Base-by-base conservation (phyloP, 305 asterid species). In the Rubia occidens region DNA sequence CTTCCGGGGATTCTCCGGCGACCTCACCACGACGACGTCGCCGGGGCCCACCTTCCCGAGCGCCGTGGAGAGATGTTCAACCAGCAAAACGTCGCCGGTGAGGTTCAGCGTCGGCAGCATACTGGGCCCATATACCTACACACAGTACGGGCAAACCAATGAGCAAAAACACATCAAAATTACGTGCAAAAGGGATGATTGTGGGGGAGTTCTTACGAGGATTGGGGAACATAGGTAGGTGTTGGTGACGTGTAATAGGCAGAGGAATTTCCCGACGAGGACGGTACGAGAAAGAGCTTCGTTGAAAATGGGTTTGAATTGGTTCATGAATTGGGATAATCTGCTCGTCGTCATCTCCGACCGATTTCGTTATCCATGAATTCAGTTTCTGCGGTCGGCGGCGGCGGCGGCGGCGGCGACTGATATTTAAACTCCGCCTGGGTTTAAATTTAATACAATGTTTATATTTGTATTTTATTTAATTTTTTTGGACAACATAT, bases 61-160 rank as follows among this genome's bases (percentile, higher is more conserved):
- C 79, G 80, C 70, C 4, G 85, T 84, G 55, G 96, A 90, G 69
- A 90, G 71, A 79, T 87, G 89, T 65, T 93, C 98, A 3, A 82
- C 87, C 65, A 93, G 78, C 72, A 88, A 64, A 66, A 93, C 92
- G 75, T 93, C 98, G 55, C 98, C 97, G 20, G 97, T 85, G 71
- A 93, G 70, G 78, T 90, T 90, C 86, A 93, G 44, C 4, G 97
- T 88, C 54, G 98, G 98, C 1, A 93, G 85, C 98, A 93, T 91
- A 82, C 96, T 90, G 53, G 97, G 95, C 17, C 98, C 97, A 71
- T 84, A 85, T 29, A 86, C 97, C 97, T 91, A 40, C 21, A 59
- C 32, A 54, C 17, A 54, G 42, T 17, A 5, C 47, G 54, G 26
- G 60, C 8, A 65, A 64, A 56, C 0, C 14, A 66, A 24, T 67